Evolutionary conservation across 2,329 filamentous ascomycete species (phyloP).

Genomic region (Exophiala xenobiotica): DNA sequence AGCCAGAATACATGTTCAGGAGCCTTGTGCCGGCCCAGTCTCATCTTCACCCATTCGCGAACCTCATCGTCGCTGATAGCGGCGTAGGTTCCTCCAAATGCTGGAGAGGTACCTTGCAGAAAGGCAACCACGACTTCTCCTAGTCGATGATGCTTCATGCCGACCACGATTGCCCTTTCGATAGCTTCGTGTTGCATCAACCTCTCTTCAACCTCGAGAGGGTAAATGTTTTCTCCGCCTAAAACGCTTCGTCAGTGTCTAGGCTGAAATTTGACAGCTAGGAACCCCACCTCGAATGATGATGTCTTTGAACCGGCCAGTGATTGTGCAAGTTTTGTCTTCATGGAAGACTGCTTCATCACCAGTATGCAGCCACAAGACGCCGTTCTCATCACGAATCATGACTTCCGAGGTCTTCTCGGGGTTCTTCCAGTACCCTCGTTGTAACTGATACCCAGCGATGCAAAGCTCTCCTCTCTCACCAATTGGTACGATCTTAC

Average conservation of each 20-base stretch:
- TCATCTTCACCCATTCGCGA: conserved; percentile 61
- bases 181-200: conserved; percentile 65
- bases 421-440: conserved; percentile 64
- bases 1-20: conserved; percentile 76
- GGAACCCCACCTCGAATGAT: conserved; percentile 62
- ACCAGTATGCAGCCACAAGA: conserved; percentile 66
- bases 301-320: conserved; percentile 75
- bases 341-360: conserved; percentile 55
- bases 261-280: neutral
- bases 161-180: conserved; percentile 66
- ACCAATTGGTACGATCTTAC: conserved; percentile 66
- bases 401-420: conserved; percentile 73
- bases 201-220: conserved; percentile 72
- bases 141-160: conserved; percentile 67
- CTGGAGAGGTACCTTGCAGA: conserved; percentile 37
- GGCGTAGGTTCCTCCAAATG: conserved; percentile 33
- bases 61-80: conserved; percentile 51
- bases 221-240: conserved; percentile 72
- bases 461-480: conserved; percentile 73
- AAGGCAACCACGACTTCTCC: conserved; percentile 72
- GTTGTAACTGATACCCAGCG: conserved; percentile 70
- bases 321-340: conserved; percentile 69
- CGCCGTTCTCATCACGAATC: conserved; percentile 59
- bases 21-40: conserved; percentile 65
- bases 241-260: conserved; percentile 35